Percentiles rank a stretch among this genome's conserved stretches.
phyloP scores from a whole-genome alignment of 2,329 filamentous ascomycete genomes.

The Nemania sp. region DNA sequence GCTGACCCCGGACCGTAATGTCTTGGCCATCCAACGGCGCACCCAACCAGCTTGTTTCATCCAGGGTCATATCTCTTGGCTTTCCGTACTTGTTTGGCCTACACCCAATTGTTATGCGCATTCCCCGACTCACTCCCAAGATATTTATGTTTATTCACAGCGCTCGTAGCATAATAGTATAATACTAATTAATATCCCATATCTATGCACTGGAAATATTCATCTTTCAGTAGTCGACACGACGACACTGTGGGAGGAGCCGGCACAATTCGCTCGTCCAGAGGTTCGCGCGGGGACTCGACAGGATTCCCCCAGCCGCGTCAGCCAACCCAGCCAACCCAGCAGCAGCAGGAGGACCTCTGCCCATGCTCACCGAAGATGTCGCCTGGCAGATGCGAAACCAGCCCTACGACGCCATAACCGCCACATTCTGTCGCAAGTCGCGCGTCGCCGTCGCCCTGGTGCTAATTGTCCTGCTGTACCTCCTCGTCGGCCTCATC shows the following conservation, averaged over 20 bases:
- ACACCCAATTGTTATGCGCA: background rate
- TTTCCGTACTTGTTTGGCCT: background rate
- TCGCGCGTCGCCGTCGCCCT: constrained; percentile 40
- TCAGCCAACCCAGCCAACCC: constrained; percentile 10
- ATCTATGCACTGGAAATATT: constrained; percentile 30
- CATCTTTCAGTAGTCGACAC: constrained; percentile 18
- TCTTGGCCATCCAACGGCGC: background rate
- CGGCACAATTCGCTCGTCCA: background rate
- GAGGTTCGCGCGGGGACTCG: constrained; percentile 6
- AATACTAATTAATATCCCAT: constrained; percentile 14
- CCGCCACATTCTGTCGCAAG: constrained; percentile 46
- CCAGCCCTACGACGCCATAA: constrained; percentile 43
- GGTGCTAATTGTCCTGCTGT: constrained; percentile 42
- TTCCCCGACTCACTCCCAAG: background rate
- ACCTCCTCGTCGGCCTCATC: constrained; percentile 47
- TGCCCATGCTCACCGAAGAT: constrained; percentile 49
- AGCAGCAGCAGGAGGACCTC: constrained; percentile 13
- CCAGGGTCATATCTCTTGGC: constrained; percentile 18
- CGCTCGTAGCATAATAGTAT: constrained; percentile 3
- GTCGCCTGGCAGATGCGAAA: constrained; percentile 46
- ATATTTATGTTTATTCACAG: constrained; percentile 13
- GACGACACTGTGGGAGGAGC: constrained; percentile 14
- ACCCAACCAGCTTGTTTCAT: background rate
- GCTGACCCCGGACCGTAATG: too few relatives aligned
- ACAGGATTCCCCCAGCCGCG: constrained; percentile 9